These are phyloP conservation scores for Zasmidium angulare DNA, from an alignment of 2,329 filamentous ascomycete genomes.

Conservation along the genomic window DNA sequence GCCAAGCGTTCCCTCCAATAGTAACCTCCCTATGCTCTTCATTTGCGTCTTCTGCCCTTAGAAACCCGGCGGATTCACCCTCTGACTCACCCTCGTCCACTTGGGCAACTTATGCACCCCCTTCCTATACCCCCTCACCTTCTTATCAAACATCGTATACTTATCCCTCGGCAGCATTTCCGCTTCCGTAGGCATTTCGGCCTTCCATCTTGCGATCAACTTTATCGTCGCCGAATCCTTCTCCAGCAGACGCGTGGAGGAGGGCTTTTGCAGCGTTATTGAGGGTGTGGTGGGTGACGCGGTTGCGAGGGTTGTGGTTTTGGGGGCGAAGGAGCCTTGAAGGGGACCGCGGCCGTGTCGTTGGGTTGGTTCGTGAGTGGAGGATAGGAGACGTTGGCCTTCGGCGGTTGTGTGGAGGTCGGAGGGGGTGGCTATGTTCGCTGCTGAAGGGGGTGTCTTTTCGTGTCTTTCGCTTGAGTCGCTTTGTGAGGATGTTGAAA, in stretches of 20 bases:
- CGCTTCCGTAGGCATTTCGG: slow-evolving; percentile 90
- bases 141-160: slow-evolving; percentile 96
- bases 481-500: slow-evolving; percentile 5
- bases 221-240: slow-evolving; percentile 50
- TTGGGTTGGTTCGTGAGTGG: slow-evolving; percentile 13
- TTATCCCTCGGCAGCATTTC: slow-evolving; percentile 97
- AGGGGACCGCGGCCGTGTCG: slow-evolving; percentile 35
- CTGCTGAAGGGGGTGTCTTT: background rate
- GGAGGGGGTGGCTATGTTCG: slow-evolving; percentile 22
- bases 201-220: slow-evolving; percentile 85
- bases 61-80: slow-evolving; percentile 92
- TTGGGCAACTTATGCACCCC: slow-evolving; percentile 78
- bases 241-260: slow-evolving; percentile 18
- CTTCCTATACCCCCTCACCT: slow-evolving; percentile 94
- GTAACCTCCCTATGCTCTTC: too few relatives aligned
- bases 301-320: slow-evolving; percentile 15
- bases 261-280: slow-evolving; percentile 4
- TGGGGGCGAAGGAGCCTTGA: slow-evolving; percentile 29
- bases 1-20: too few relatives aligned
- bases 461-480: slow-evolving; percentile 10
- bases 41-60: too few relatives aligned
- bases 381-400: slow-evolving; percentile 31
- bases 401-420: slow-evolving; percentile 33
- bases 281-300: slow-evolving; percentile 3
- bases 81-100: slow-evolving; percentile 93